These are phyloP conservation scores for Sclerotinia glacialis DNA, from an alignment of 2,329 filamentous ascomycete species.

Conservation along the genomic window DNA sequence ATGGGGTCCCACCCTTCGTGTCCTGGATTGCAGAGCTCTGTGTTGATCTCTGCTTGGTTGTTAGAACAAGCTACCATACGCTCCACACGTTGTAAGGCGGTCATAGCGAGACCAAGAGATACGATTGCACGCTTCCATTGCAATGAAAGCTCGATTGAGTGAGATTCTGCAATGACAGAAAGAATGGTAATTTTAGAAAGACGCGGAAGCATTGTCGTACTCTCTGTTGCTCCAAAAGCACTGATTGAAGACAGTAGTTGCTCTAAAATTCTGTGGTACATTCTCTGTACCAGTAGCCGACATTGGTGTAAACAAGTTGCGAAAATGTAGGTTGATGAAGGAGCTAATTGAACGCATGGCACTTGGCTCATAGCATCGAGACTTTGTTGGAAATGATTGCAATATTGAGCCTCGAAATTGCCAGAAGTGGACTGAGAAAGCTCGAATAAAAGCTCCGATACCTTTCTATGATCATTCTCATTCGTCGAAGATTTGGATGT, in stretches of 20 bases:
- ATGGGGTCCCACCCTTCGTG: constrained; percentile 55
- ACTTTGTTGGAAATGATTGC: constrained; percentile 25
- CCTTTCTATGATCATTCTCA: constrained; percentile 4
- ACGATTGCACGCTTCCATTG: constrained; percentile 27
- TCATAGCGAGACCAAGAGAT: constrained; percentile 28
- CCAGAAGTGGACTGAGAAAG: constrained; percentile 22
- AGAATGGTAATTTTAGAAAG: constrained; percentile 27
- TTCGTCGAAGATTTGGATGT: too few species aligned
- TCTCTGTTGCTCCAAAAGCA: not conserved
- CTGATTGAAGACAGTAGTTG: not conserved
- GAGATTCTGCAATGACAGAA: constrained; percentile 19
- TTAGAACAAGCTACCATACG: constrained; percentile 40
- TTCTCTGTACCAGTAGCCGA: not conserved
- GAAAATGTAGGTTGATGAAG: not conserved
- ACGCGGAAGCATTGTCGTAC: constrained; percentile 24
- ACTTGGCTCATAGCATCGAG: constrained; percentile 23
- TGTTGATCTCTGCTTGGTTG: constrained; percentile 40
- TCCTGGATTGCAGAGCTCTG: constrained; percentile 50
- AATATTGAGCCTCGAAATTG: constrained; percentile 24
- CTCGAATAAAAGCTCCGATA: constrained; percentile 23
- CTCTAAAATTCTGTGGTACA: not conserved
- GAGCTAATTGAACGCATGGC: not conserved
- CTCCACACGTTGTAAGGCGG: constrained; percentile 29
- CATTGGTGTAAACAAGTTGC: not conserved
- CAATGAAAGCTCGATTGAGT: not conserved